Conservation (phyloP, 2,329 filamentous ascomycete species). For the Talaromyces sp. region DNA sequence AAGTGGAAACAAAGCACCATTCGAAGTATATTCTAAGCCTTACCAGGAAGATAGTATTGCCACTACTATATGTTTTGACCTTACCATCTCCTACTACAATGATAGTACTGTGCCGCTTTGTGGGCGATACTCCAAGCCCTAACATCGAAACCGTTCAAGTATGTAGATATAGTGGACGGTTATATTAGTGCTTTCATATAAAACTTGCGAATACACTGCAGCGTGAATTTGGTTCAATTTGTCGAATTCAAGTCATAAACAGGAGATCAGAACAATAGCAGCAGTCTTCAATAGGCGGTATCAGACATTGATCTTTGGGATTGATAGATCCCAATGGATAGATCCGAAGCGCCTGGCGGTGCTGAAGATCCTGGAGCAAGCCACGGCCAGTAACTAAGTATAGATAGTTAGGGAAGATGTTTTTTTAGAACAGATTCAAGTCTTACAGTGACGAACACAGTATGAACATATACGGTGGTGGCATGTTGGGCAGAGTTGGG, state of each 20-base stretch:
- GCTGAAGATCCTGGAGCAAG: no score
- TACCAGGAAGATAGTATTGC: background rate
- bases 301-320: background rate
- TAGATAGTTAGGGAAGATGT: background rate
- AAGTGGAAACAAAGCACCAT: no score
- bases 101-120: background rate
- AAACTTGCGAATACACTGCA: background rate
- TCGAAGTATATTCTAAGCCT: background rate
- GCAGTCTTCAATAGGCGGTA: background rate
- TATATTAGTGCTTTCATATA: background rate
- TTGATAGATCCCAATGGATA: background rate
- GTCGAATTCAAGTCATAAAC: background rate
- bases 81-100: background rate
- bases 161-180: background rate
- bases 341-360: background rate
- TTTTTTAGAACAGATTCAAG: background rate
- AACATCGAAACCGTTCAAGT: background rate
- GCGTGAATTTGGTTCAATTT: background rate
- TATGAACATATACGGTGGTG: background rate
- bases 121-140: background rate
- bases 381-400: background rate
- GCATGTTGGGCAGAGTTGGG: no score
- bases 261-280: background rate
- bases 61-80: background rate
- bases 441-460: background rate